These are phyloP conservation scores for Candida tibetensis DNA, from an alignment of 805 yeast species.

Conservation along the genomic window DNA sequence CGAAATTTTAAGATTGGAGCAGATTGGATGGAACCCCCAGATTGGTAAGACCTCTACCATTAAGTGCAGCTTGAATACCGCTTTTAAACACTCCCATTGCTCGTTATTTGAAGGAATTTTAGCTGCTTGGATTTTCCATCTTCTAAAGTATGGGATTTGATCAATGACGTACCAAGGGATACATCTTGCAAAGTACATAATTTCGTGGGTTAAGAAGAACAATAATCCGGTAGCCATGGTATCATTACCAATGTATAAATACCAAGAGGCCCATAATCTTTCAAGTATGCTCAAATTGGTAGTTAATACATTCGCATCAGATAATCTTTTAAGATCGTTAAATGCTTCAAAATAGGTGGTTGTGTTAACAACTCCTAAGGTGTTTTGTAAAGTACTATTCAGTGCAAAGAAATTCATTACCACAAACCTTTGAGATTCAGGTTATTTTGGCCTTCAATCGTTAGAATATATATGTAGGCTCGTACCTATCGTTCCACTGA, in stretches of 20 bases:
- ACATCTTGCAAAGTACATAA: conserved; percentile 58
- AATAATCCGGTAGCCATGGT: conserved; percentile 56
- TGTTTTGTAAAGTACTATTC: no score
- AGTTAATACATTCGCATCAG: neutral
- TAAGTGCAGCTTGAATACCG: conserved; percentile 55
- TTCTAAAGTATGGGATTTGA: conserved; percentile 48
- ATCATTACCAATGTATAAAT: conserved; percentile 52
- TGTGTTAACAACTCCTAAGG: no score
- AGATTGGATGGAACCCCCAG: conserved; percentile 61
- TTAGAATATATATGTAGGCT: no score
- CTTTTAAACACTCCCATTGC: conserved; percentile 60
- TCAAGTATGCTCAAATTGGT: conserved; percentile 36
- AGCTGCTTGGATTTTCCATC: conserved; percentile 53
- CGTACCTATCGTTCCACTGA: no score
- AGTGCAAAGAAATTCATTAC: no score
- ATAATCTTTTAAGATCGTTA: neutral
- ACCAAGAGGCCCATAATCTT: conserved; percentile 55
- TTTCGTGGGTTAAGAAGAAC: conserved; percentile 53
- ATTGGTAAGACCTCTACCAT: conserved; percentile 60
- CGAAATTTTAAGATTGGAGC: conserved; percentile 46
- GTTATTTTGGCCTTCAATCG: no score
- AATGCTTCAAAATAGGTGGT: neutral
- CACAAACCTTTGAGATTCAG: no score
- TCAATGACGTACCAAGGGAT: conserved; percentile 58
- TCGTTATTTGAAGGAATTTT: conserved; percentile 53